Conservation (phyloP, 768 basidiomycete genomes). For the Clavulina sp. region DNA sequence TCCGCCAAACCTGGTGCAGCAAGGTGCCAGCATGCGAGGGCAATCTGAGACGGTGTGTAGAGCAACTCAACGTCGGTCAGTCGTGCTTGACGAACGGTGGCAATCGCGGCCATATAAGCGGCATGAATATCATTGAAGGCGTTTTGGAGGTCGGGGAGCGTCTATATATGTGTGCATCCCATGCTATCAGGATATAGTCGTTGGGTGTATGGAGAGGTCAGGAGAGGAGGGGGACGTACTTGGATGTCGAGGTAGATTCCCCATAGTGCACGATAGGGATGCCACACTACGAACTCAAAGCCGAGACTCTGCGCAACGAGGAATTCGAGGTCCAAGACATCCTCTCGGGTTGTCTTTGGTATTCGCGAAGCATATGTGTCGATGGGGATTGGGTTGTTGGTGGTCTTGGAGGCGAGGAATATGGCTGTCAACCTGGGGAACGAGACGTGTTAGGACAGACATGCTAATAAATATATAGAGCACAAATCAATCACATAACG, state of each 20-base stretch:
- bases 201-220: not conserved
- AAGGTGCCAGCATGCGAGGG: slow-evolving; percentile 58
- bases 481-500: slow-evolving; percentile 52
- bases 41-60: slow-evolving; percentile 87
- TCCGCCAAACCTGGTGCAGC: slow-evolving; percentile 40
- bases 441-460: slow-evolving; percentile 3
- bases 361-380: slow-evolving; percentile 73
- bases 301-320: slow-evolving; percentile 84
- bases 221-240: slow-evolving; percentile 25
- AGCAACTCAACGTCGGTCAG: slow-evolving; percentile 83
- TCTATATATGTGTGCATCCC: slow-evolving; percentile 23
- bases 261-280: slow-evolving; percentile 75
- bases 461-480: not conserved
- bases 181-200: not conserved
- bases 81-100: slow-evolving; percentile 57
- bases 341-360: slow-evolving; percentile 58
- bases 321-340: slow-evolving; percentile 90
- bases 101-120: slow-evolving; percentile 47
- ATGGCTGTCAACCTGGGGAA: slow-evolving; percentile 71
- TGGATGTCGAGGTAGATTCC: slow-evolving; percentile 80
- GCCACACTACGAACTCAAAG: slow-evolving; percentile 92
- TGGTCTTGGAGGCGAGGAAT: slow-evolving; percentile 92
- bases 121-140: slow-evolving; percentile 32
- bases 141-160: slow-evolving; percentile 35
- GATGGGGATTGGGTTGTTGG: slow-evolving; percentile 81